Conservation (phyloP, 2,329 filamentous ascomycete species). For the Diatrype stigma region DNA sequence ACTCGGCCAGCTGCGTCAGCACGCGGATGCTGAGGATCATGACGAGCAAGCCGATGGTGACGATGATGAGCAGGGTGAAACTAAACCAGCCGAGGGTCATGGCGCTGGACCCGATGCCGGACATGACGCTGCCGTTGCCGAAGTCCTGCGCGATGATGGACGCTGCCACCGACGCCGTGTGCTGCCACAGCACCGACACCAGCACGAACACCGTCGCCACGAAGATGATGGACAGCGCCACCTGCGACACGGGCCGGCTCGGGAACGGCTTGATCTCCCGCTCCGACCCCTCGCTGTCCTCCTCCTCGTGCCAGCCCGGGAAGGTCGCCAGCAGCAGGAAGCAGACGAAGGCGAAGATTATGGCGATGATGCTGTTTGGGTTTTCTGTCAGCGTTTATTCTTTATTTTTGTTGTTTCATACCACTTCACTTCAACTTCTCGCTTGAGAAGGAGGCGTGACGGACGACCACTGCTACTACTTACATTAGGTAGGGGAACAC, state of each 20-base stretch:
- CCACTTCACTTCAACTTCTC: not conserved
- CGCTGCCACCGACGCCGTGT: conserved; percentile 93
- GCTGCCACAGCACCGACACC: conserved; percentile 82
- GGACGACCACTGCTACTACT: too few species aligned
- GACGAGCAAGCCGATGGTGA: conserved; percentile 89
- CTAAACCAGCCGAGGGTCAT: conserved; percentile 99
- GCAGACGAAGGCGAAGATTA: conserved; percentile 94
- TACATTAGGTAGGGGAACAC: conserved; percentile 96
- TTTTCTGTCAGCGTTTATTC: not conserved
- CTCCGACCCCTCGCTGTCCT: conserved; percentile 74
- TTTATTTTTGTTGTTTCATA: too few species aligned
- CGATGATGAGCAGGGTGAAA: conserved; percentile 87
- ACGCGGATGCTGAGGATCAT: conserved; percentile 95
- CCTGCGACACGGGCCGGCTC: conserved; percentile 84
- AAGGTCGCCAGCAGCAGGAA: conserved; percentile 94
- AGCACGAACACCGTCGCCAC: conserved; percentile 66
- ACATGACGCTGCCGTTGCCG: conserved; percentile 31
- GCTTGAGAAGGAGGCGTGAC: too few species aligned
- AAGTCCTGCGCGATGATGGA: conserved; percentile 69
- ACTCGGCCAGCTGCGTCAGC: conserved; percentile 56
- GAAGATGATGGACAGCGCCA: conserved; percentile 89
- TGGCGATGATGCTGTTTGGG: conserved; percentile 76
- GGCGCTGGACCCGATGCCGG: conserved; percentile 59
- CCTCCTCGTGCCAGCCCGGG: conserved; percentile 94
- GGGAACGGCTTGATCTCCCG: conserved; percentile 93